Conservation (phyloP, 306 rosid species). For the Begonia loranthoides region DNA sequence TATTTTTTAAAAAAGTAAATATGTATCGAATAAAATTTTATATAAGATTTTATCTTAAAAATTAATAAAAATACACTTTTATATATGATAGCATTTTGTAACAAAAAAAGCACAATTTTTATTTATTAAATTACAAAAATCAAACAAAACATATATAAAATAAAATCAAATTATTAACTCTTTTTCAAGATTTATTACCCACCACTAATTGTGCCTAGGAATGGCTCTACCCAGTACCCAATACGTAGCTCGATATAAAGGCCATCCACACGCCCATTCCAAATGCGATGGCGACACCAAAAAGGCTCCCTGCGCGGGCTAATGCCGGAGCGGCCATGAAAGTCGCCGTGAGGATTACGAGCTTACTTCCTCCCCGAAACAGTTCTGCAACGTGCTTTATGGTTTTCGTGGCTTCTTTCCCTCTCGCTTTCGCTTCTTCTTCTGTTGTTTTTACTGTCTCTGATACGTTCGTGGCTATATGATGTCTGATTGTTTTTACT, state of each 20-base stretch:
- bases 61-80: too few relatives aligned
- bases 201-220: conserved; percentile 61
- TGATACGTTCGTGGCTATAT: too few relatives aligned
- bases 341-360: too few relatives aligned
- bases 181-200: too few relatives aligned
- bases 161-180: too few relatives aligned
- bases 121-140: too few relatives aligned
- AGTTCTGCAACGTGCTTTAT: conserved; percentile 5
- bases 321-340: not conserved
- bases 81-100: too few relatives aligned
- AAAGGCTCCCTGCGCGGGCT: conserved; percentile 16
- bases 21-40: too few relatives aligned
- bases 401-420: conserved; percentile 14
- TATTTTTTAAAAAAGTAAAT: too few relatives aligned
- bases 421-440: conserved; percentile 7
- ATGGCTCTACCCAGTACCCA: conserved; percentile 35
- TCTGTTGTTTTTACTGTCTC: not conserved
- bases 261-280: conserved; percentile 74
- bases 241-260: conserved; percentile 48
- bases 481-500: conserved; percentile 8
- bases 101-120: too few relatives aligned
- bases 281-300: conserved; percentile 49
- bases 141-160: too few relatives aligned
- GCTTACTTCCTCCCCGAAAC: conserved; percentile 1
- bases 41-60: too few relatives aligned